Percentiles rank a stretch among this genome's conserved stretches.
These are phyloP conservation scores for Domatiomyces globalis DNA, from an alignment of 2,329 filamentous ascomycete genomes.

Conservation along the genomic window DNA sequence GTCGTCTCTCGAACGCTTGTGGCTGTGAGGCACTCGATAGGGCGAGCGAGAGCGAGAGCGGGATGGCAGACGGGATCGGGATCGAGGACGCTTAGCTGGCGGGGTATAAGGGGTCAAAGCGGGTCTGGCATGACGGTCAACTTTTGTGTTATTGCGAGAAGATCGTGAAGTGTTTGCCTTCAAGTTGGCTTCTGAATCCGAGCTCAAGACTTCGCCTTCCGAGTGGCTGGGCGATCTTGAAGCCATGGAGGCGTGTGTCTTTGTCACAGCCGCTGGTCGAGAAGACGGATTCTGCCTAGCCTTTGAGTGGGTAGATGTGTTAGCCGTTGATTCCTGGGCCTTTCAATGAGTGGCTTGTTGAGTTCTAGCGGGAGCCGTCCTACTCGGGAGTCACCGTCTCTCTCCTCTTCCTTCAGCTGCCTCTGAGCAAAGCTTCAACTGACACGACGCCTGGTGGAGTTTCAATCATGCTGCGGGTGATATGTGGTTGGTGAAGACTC, in stretches of 20 bases:
- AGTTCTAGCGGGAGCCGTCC: neutral
- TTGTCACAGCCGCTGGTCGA: neutral
- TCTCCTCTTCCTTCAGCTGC: neutral
- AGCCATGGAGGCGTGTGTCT: slow-evolving; percentile 28
- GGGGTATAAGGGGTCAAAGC: slow-evolving; percentile 32
- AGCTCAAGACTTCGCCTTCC: slow-evolving; percentile 76
- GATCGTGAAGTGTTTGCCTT: slow-evolving; percentile 80
- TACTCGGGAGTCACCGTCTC: neutral
- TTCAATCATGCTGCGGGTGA: slow-evolving; percentile 1
- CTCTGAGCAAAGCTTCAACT: neutral
- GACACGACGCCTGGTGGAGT: neutral
- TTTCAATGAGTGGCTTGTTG: neutral
- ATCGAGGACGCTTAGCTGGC: slow-evolving; percentile 3
- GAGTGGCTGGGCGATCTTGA: slow-evolving; percentile 53
- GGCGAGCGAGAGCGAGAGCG: slow-evolving; percentile 26
- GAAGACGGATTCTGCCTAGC: neutral
- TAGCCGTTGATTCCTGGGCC: neutral
- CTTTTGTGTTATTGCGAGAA: slow-evolving; percentile 60
- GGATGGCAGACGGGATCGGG: neutral
- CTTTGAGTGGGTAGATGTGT: neutral
- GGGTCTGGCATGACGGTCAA: slow-evolving; percentile 87
- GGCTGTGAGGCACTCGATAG: slow-evolving; percentile 26
- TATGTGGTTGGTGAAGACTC: too few species aligned
- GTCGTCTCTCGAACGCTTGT: slow-evolving; percentile 30
- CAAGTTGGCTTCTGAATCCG: slow-evolving; percentile 41